These are phyloP conservation scores for Scheffersomyces quercinus DNA, from an alignment of 1,139 yeast genomes.

Conservation along the genomic window DNA sequence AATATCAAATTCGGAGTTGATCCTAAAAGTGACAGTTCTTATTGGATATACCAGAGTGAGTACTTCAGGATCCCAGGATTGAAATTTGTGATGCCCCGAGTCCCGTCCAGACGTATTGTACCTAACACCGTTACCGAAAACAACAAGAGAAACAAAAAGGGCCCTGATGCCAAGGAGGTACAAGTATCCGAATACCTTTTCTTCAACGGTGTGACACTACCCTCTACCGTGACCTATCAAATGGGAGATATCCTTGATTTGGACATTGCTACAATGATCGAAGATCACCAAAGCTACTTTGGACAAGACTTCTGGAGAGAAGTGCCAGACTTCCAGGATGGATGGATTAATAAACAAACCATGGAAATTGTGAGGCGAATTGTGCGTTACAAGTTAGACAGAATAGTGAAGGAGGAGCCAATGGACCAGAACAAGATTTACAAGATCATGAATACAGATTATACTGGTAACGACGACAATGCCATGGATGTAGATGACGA, in stretches of 20 bases:
- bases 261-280: constrained; percentile 53
- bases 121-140: constrained; percentile 20
- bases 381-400: constrained; percentile 69
- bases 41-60: constrained; percentile 78
- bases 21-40: constrained; percentile 58
- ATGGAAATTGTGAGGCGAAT: constrained; percentile 66
- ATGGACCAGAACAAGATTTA: constrained; percentile 42
- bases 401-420: constrained; percentile 47
- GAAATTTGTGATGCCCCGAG: constrained; percentile 14
- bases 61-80: constrained; percentile 62
- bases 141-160: constrained; percentile 19
- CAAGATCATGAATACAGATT: constrained; percentile 43
- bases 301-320: constrained; percentile 46
- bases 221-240: constrained; percentile 72
- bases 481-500: constrained; percentile 12
- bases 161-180: not conserved
- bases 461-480: constrained; percentile 28
- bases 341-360: constrained; percentile 73
- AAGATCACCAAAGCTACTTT: constrained; percentile 31
- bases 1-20: constrained; percentile 78
- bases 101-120: constrained; percentile 10
- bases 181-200: constrained; percentile 50
- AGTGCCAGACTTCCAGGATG: constrained; percentile 51
- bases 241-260: constrained; percentile 79
- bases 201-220: constrained; percentile 73